Percentiles rank a stretch among this genome's conserved stretches.
Conservation (phyloP, 108 stramenopile species). For the Nitzschia sp. region DNA sequence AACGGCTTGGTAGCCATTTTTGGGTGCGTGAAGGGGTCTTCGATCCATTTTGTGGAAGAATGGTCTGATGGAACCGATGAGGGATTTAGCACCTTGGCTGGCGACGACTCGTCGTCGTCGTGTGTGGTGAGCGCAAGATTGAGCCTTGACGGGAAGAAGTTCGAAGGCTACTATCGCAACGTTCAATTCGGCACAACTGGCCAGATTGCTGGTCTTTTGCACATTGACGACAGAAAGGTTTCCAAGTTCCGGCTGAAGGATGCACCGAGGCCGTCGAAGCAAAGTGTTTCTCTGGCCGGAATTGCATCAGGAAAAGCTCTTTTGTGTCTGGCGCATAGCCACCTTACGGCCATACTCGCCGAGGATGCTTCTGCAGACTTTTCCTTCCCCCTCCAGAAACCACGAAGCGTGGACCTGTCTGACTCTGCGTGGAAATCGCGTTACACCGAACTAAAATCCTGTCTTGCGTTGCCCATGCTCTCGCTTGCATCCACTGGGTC, state of each 20-base stretch:
- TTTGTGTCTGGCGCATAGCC: constrained; percentile 63
- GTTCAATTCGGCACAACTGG: constrained; percentile 64
- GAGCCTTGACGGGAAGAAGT: constrained; percentile 66
- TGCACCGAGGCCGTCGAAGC: constrained; percentile 6
- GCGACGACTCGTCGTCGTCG: constrained; percentile 51
- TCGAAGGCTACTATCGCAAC: constrained; percentile 74
- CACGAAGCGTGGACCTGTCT: background rate
- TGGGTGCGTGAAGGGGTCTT: constrained; percentile 58
- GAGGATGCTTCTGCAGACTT: constrained; percentile 30
- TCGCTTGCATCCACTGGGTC: background rate
- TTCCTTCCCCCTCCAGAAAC: background rate
- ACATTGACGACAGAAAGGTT: constrained; percentile 7
- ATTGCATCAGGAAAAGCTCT: constrained; percentile 40
- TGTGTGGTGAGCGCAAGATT: constrained; percentile 67
- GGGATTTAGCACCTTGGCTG: constrained; percentile 17
- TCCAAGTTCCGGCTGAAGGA: constrained; percentile 27
- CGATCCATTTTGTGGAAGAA: constrained; percentile 68
- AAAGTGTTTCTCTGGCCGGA: constrained; percentile 2
- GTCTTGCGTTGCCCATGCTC: constrained; percentile 9
- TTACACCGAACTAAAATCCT: background rate
- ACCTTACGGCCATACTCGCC: constrained; percentile 60
- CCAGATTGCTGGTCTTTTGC: constrained; percentile 53
- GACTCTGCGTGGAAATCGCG: background rate
- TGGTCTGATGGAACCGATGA: constrained; percentile 51
- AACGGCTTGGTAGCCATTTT: constrained; percentile 56